Base-by-base conservation (phyloP, 2,329 filamentous ascomycete genomes). In the Myriosclerotinia curreyana region DNA sequence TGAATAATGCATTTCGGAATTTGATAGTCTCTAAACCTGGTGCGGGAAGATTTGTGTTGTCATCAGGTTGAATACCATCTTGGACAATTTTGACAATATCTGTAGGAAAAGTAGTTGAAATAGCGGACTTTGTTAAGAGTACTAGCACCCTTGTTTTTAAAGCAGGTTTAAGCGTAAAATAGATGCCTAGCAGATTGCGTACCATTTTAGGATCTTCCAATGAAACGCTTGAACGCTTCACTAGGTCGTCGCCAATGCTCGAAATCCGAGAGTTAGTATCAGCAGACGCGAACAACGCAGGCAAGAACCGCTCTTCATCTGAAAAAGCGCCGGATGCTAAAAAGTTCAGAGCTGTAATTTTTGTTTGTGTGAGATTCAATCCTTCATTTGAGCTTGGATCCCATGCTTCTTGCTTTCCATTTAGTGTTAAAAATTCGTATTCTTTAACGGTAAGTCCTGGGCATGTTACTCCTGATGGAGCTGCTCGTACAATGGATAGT, bases 251-350 rank as follows among this genome's bases (percentile, higher is more conserved):
- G 0, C 91, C 94, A n/a, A 91, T 79, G n/a, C 89, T 86, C 14
- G 90, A 87, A 46, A 97, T 87, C 11, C 89, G 85, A 44, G 88
- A 91, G 69, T 97, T 95, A 1, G 87, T 79, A 76, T 93, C 93
- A 0, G 92, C 88, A 34, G 92, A 88, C 6, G 93, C 92, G 74
- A 90, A 92, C 1, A 98, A 77, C 0, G 92, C 89, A 0, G 94
- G 89, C 15, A 97, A 76, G 70, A 97, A 92, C 40, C 92, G 87
- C 73, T 98, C 91, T 0, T 86, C 78, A 66, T 97, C 92, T 0
- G 80, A 87, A 75, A 99, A 98, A 8, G 93, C 87, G 5, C 91
- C 92, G 72, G 91, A 96, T 3, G 90, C 86, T 25, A 99, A 79
- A 62, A 98, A 86, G 28, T 82, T 85, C 6, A 89, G 82, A 6